Evolutionary conservation across 2,329 filamentous ascomycete species (phyloP).

Genomic region (Clarireedia monteithiana): DNA sequence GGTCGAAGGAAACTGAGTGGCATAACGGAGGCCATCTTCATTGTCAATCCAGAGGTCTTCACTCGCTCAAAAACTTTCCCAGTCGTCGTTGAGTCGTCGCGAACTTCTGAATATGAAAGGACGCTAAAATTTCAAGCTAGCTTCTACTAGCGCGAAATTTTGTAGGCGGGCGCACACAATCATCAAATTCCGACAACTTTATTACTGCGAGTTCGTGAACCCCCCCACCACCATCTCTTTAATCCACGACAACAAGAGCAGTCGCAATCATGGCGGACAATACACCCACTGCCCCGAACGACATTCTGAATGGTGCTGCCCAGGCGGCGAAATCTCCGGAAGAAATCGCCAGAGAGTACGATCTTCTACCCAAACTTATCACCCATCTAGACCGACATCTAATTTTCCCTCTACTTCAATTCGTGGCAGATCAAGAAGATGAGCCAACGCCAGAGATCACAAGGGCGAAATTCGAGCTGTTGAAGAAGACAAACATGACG

Average conservation of each 20-base stretch:
- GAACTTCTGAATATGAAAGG: constrained; percentile 6
- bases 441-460: constrained; percentile 67
- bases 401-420: constrained; percentile 93
- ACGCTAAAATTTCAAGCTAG: constrained; percentile 10
- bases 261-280: constrained; percentile 43
- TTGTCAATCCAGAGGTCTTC: background rate
- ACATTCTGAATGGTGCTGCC: constrained; percentile 11
- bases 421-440: constrained; percentile 74
- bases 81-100: constrained; percentile 1
- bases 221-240: constrained; percentile 8
- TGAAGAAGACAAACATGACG: constrained; percentile 98
- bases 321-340: constrained; percentile 39
- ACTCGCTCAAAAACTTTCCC: background rate
- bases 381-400: constrained; percentile 91
- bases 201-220: constrained; percentile 6
- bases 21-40: constrained; percentile 11
- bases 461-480: constrained; percentile 82
- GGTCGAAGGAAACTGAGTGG: constrained; percentile 28
- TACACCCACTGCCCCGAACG: constrained; percentile 17
- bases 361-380: constrained; percentile 77
- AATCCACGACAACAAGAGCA: constrained; percentile 13
- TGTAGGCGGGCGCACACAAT: constrained; percentile 20
- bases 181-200: constrained; percentile 12
- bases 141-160: constrained; percentile 12
- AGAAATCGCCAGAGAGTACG: constrained; percentile 40